A percentile compares a stretch with the other conserved stretches of the same genome.
These are phyloP conservation scores for Miamiensis avidus DNA, from an alignment of 169 alveolate genomes.

Conservation along the genomic window DNA sequence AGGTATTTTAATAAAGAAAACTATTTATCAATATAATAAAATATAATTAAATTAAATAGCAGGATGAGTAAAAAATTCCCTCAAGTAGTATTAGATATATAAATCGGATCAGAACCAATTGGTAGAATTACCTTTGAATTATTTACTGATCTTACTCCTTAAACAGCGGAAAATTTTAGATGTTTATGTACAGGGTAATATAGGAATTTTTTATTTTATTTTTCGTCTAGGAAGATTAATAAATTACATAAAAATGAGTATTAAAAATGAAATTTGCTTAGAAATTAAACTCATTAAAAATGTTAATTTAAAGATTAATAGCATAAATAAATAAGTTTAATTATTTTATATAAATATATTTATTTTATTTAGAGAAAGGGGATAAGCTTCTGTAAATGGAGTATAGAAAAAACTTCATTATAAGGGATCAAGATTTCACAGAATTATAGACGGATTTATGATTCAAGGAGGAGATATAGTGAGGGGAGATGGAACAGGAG, in stretches of 20 bases:
- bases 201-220: no score
- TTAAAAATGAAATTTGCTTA: slow-evolving; percentile 70
- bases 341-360: no score
- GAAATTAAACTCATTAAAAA: no score
- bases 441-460: slow-evolving; percentile 96
- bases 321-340: no score
- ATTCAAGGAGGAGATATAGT: slow-evolving; percentile 98
- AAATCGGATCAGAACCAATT: slow-evolving; percentile 43
- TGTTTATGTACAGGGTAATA: slow-evolving; percentile 92
- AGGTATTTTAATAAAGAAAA: no score
- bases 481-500: slow-evolving; percentile 96
- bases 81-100: slow-evolving; percentile 54
- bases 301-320: no score
- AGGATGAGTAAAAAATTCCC: slow-evolving; percentile 44
- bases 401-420: slow-evolving; percentile 21
- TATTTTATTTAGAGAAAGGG: slow-evolving; percentile 11
- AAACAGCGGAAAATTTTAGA: slow-evolving; percentile 95
- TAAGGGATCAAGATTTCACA: slow-evolving; percentile 73
- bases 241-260: slow-evolving; percentile 63
- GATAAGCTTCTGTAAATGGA: slow-evolving; percentile 54
- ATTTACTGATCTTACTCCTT: slow-evolving; percentile 83
- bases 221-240: no score
- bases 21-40: no score
- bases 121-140: slow-evolving; percentile 65
- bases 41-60: not conserved